These are phyloP conservation scores for Stenogyne calaminthoides DNA, from an alignment of 305 asterid genomes.

Conservation along the genomic window DNA sequence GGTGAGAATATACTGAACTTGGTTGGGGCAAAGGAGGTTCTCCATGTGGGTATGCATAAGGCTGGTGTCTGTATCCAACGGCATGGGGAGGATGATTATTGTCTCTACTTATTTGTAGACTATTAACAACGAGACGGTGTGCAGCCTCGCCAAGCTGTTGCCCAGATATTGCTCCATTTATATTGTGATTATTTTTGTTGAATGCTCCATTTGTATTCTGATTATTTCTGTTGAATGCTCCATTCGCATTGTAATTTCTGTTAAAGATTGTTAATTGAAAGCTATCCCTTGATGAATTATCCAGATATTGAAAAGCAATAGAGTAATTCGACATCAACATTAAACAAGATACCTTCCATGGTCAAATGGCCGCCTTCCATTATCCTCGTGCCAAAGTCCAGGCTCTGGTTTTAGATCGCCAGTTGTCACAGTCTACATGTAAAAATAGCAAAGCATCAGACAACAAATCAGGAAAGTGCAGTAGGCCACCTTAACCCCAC, in stretches of 20 bases:
- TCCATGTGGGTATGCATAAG: conserved; percentile 39
- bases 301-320: background rate
- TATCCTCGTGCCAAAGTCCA: conserved; percentile 91
- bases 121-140: conserved; percentile 77
- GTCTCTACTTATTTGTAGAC: conserved; percentile 52
- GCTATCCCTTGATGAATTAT: background rate
- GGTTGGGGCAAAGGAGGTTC: conserved; percentile 34
- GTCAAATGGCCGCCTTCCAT: conserved; percentile 78
- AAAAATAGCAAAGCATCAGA: conserved; percentile 14
- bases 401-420: conserved; percentile 90
- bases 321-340: background rate
- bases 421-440: conserved; percentile 60
- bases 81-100: conserved; percentile 39
- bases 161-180: conserved; percentile 64
- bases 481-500: background rate
- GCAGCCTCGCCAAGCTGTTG: conserved; percentile 90
- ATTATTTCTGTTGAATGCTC: conserved; percentile 4
- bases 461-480: conserved; percentile 1
- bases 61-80: conserved; percentile 38
- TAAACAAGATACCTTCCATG: conserved; percentile 60
- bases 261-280: background rate
- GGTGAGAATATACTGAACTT: conserved; percentile 48
- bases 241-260: background rate
- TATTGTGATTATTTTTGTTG: conserved; percentile 50
- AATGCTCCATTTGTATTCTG: background rate